Evolutionary conservation across 2,329 filamentous ascomycete species (phyloP), one percentile per base, ranked within the genome.

Genomic region (Drechslera avenae): DNA sequence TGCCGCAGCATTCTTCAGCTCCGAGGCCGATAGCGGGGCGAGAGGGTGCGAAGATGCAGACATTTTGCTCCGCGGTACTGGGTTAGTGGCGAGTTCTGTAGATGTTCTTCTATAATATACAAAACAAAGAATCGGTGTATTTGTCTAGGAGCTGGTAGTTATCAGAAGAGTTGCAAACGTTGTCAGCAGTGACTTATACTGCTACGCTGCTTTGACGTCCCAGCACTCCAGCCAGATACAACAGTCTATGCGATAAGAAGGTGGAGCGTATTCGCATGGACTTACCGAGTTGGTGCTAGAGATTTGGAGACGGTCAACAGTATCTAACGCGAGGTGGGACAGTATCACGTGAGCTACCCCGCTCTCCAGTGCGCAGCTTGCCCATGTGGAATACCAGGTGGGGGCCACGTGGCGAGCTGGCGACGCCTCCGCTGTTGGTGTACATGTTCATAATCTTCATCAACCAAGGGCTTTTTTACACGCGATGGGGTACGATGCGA

Each of bases 11-110:
- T 77, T 72, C 12, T 74, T 74, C 55, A 88, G 86, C 67, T 88
- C 85, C 17, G 72, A 64, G n/a, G 76, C 77, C 21, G 77, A 81
- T 34, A 87, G 74, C 28, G 85, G 84, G 5, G 83, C 82, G 44
- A 87, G 77, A 9, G 85, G 85, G 59, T 87, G 85, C n/a, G 62
- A 51, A 21, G 62, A 18, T 6, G 58, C 51, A 10, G 52, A 50
- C 46, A 71, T 72, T 32, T 57, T 50, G 32, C 55, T 44, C 36
- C 52, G 62, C 26, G 59, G 46, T 26, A 56, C 44, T 17, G 66
- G 40, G 34, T 61, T 44, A 42, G 61, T 67, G 52, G 64, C 57
- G 41, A 67, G 18, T 56, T 72, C 60, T 44, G 64, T 64, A 33
- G 69, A 66, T 67, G 72, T 72, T 5, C 44, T 56, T 10, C 21